Evolutionary conservation across 2,329 filamentous ascomycete genomes (phyloP).

Genomic region (Sclerotinia glacialis): DNA sequence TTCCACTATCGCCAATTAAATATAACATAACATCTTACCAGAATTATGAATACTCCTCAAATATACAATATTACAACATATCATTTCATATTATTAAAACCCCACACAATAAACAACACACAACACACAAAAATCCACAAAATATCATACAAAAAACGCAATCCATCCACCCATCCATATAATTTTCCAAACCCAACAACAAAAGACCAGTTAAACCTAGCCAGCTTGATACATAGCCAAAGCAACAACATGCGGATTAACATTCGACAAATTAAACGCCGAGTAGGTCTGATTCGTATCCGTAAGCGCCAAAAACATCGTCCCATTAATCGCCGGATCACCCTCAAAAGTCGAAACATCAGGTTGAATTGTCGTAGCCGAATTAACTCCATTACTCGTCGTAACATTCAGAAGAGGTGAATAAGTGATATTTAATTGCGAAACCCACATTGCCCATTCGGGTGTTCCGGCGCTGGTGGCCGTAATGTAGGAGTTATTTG

Average conservation of each 20-base stretch:
- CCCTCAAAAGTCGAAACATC: conserved; percentile 63
- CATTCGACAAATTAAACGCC: conserved; percentile 69
- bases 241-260: conserved; percentile 75
- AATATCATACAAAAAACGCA: not conserved
- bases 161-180: too few species aligned
- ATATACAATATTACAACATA: not conserved
- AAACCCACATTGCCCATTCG: conserved; percentile 70
- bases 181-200: not conserved
- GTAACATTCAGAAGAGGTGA: conserved; percentile 56
- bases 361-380: conserved; percentile 63
- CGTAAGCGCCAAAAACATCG: conserved; percentile 75
- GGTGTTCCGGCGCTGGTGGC: conserved; percentile 56
- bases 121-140: not conserved
- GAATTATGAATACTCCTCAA: not conserved
- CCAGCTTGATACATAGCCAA: conserved; percentile 76
- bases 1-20: not conserved
- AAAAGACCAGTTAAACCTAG: conserved; percentile 43
- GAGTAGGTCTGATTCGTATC: conserved; percentile 67
- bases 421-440: conserved; percentile 74
- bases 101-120: too few species aligned
- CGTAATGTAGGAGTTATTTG: conserved; percentile 81
- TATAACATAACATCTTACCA: too few species aligned
- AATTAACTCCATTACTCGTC: conserved; percentile 38
- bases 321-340: conserved; percentile 63
- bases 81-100: not conserved